A percentile compares a stretch with the other conserved stretches of the same genome.
Conservation (phyloP, 176 grass and related monocot genomes). For the Eremochloa ophiuroides region DNA sequence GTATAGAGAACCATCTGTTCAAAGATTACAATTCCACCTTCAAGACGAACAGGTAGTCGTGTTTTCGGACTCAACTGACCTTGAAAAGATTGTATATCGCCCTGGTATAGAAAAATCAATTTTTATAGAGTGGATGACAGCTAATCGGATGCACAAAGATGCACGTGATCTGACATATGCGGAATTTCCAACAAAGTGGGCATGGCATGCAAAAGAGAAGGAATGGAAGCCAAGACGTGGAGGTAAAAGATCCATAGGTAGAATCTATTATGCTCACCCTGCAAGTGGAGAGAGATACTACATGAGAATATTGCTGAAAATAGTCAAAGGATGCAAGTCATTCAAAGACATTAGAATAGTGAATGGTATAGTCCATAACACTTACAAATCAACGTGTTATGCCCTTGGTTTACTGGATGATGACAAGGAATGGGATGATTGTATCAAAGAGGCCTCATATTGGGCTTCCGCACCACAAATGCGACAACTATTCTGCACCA, state of each 20-base stretch:
- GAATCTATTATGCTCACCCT: slow-evolving; percentile 19
- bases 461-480: slow-evolving; percentile 6
- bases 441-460: slow-evolving; percentile 13
- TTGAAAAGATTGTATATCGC: background rate
- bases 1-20: slow-evolving; percentile 3
- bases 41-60: slow-evolving; percentile 4
- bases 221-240: background rate
- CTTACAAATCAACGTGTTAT: slow-evolving; percentile 36
- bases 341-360: slow-evolving; percentile 31
- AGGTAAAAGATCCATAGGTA: background rate
- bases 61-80: background rate
- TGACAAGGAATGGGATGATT: slow-evolving; percentile 3
- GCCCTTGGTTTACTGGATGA: slow-evolving; percentile 28
- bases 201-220: background rate
- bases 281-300: slow-evolving; percentile 16
- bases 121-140: slow-evolving; percentile 26
- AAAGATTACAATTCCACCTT: slow-evolving; percentile 28
- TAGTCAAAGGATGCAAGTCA: background rate
- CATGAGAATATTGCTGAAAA: slow-evolving; percentile 15
- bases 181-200: slow-evolving; percentile 26
- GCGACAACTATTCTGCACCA: slow-evolving; percentile 15
- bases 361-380: background rate
- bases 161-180: slow-evolving; percentile 9
- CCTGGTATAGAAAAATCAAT: background rate
- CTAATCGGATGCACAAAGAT: background rate